Evolutionary conservation across 2,329 filamentous ascomycete species (phyloP), one percentile per base, ranked within the genome.

Genomic region (Fusarium haematococcum): DNA sequence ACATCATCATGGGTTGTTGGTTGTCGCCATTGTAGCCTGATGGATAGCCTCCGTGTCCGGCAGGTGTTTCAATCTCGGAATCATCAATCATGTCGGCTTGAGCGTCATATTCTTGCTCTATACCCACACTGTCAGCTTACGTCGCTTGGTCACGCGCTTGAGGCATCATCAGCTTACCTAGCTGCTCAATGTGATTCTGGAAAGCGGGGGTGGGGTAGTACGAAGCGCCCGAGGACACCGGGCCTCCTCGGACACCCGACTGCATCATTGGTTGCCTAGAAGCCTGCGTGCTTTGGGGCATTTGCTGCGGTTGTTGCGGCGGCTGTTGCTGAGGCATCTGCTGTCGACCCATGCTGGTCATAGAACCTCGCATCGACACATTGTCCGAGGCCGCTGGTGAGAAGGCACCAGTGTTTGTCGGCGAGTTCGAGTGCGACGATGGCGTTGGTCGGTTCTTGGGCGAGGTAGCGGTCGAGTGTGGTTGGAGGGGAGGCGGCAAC

Each of bases 41-140:
- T 14, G 90, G 86, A 78, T 94, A 96, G 10, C 92, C 89, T 16
- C 90, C 91, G 52, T 91, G 89, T 48, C 91, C 91, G 65, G 82
- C 85, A 4, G 92, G 89, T 13, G 91, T 91, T 70, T 95, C 92
- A 75, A 91, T 90, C 78, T 94, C 92, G 76, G 91, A 86, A 70
- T 97, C 94, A 79, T 98, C 95, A 83, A 97, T 91, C 88, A 97
- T 94, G 79, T 96, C 95, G 82, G 90, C 91, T 85, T 95, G 94
- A 65, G 94, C 93, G 83, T 98, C 95, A 85, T 98, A 98, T 87
- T 98, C 96, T 89, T 97, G 95, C 87, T 98, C 96, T 98, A 87
- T 87, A 88, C 80, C 86, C 85, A 91, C 83, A 85, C 82, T 88
- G 89, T 93, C 86, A 92, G 88, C 86, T 88, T 56, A 89, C 88